phyloP scores from a whole-genome alignment of 1,284 basidiomycete species.

The Boletus semigastroideus region DNA sequence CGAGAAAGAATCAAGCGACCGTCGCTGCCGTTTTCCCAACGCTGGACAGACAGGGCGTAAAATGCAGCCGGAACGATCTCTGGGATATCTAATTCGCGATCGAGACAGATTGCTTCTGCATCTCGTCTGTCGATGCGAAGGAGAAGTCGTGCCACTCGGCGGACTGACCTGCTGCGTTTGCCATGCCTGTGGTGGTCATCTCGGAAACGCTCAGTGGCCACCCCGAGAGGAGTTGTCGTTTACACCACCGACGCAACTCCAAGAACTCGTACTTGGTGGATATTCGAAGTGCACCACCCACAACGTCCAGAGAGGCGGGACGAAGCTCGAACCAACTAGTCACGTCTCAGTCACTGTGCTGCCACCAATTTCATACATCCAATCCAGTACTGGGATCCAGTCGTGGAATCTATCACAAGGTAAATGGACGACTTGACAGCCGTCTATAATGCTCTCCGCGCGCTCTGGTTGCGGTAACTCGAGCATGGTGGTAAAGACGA shows the following conservation, averaged over 20 bases:
- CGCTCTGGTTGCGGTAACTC: constrained; percentile 31
- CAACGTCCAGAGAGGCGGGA: constrained; percentile 24
- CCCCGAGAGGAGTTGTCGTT: constrained; percentile 23
- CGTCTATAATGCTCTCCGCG: constrained; percentile 27
- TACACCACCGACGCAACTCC: constrained; percentile 29
- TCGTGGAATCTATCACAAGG: constrained; percentile 18
- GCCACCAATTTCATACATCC: constrained; percentile 31
- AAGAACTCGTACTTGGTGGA: constrained; percentile 37
- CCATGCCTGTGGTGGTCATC: constrained; percentile 31
- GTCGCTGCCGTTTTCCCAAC: constrained; percentile 31
- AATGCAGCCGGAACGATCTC: constrained; percentile 36
- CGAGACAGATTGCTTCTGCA: constrained; percentile 30
- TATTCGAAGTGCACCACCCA: constrained; percentile 34
- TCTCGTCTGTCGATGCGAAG: background rate
- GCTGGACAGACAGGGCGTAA: constrained; percentile 35
- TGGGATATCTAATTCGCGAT: constrained; percentile 29
- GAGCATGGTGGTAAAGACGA: constrained; percentile 32
- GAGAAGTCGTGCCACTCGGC: background rate
- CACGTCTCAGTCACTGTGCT: background rate
- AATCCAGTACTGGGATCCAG: constrained; percentile 19
- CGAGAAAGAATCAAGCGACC: constrained; percentile 33
- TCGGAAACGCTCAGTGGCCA: constrained; percentile 33
- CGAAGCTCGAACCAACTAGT: constrained; percentile 25
- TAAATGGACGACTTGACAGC: constrained; percentile 30
- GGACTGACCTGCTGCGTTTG: constrained; percentile 34